These are phyloP conservation scores for Myxozyma sirexii DNA, from an alignment of 805 yeast species.

Conservation along the genomic window DNA sequence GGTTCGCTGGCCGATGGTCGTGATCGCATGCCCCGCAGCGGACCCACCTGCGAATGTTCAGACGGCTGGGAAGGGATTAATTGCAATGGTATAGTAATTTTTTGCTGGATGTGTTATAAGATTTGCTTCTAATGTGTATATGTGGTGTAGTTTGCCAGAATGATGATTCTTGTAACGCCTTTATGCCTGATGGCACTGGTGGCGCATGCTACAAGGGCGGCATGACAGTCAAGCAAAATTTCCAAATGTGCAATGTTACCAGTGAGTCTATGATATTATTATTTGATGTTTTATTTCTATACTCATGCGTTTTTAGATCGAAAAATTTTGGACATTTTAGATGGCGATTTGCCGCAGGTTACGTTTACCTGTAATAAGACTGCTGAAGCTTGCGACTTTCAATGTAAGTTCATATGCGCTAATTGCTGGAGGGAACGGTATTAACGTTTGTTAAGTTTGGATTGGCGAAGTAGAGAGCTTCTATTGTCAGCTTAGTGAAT, in stretches of 20 bases:
- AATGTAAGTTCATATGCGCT: conserved; percentile 54
- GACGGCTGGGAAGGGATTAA: conserved; percentile 94
- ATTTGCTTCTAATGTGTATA: background rate
- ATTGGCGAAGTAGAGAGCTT: conserved; percentile 87
- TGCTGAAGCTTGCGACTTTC: conserved; percentile 74
- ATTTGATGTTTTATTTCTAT: background rate
- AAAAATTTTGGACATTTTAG: conserved; percentile 77
- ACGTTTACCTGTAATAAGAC: conserved; percentile 84
- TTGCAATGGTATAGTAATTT: conserved; percentile 56
- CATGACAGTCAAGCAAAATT: conserved; percentile 72
- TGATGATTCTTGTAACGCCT: conserved; percentile 77
- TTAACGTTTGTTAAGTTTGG: conserved; percentile 56
- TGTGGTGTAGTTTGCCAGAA: conserved; percentile 56
- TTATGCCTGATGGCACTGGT: conserved; percentile 80
- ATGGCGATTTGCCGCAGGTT: conserved; percentile 85
- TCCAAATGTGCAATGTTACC: conserved; percentile 94
- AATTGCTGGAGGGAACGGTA: too few species aligned
- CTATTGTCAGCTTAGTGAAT: conserved; percentile 78
- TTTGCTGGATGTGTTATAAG: background rate
- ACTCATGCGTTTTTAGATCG: conserved; percentile 40
- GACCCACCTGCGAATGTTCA: conserved; percentile 67
- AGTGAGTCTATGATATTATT: conserved; percentile 41
- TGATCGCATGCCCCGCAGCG: conserved; percentile 57
- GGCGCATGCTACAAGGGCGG: conserved; percentile 93
- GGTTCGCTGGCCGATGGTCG: conserved; percentile 73